These are phyloP conservation scores for Clonostachys rosea DNA, from an alignment of 2,329 filamentous ascomycete species.

Conservation along the genomic window DNA sequence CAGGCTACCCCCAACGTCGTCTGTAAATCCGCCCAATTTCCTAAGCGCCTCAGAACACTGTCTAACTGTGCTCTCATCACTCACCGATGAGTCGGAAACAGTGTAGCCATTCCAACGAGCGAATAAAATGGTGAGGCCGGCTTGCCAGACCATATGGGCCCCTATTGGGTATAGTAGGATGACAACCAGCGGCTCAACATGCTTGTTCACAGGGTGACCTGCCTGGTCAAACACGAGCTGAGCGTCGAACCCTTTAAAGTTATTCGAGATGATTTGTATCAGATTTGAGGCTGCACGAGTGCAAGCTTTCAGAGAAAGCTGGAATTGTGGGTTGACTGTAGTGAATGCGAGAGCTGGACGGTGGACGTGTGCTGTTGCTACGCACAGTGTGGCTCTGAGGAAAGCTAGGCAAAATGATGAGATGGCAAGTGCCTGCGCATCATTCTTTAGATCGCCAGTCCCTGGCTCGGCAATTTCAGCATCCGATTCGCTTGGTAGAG, in stretches of 20 bases:
- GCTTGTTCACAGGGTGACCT: not conserved
- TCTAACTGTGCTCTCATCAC: conserved; percentile 7
- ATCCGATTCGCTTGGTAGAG: conserved; percentile 2
- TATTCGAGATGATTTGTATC: not conserved
- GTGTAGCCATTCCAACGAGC: conserved; percentile 11
- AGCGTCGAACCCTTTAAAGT: too few species aligned
- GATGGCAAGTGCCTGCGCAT: not conserved
- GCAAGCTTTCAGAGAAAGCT: conserved; percentile 8
- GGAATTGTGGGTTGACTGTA: conserved; percentile 1
- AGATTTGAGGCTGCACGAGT: conserved; percentile 5
- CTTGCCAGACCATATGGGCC: conserved; percentile 17
- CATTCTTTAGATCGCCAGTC: too few species aligned
- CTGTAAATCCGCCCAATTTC: conserved; percentile 3
- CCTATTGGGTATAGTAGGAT: conserved; percentile 13
- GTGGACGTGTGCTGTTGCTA: conserved; percentile 14
- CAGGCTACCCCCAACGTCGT: conserved; percentile 7
- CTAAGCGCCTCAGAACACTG: conserved; percentile 8
- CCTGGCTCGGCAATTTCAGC: conserved; percentile 1
- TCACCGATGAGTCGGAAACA: not conserved
- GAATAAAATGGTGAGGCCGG: conserved; percentile 13
- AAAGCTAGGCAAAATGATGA: conserved; percentile 1
- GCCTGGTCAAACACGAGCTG: not conserved
- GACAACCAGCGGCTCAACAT: conserved; percentile 1
- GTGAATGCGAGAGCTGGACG: conserved; percentile 15
- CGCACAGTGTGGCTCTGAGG: conserved; percentile 7